phyloP scores from a whole-genome alignment of 352 stramenopile genomes.

The Phytophthora megakarya region DNA sequence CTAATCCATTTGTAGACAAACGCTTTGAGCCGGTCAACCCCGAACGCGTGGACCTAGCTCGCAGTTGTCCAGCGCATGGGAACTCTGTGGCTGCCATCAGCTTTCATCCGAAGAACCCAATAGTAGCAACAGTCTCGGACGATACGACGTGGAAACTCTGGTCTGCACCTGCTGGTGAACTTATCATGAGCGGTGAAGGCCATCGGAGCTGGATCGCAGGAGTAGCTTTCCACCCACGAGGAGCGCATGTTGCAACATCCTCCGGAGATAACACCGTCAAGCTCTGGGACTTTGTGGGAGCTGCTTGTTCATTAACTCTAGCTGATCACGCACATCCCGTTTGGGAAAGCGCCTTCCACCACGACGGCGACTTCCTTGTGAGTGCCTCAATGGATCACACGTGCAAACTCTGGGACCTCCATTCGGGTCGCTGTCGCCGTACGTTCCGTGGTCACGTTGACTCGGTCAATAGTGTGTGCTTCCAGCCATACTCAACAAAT shows the following conservation, averaged over 20 bases:
- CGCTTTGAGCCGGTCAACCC: constrained; percentile 67
- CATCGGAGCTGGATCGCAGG: constrained; percentile 92
- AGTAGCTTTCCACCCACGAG: constrained; percentile 91
- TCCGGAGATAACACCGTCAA: constrained; percentile 95
- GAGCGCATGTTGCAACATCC: constrained; percentile 91
- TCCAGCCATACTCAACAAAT: constrained; percentile 94
- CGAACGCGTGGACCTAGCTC: constrained; percentile 80
- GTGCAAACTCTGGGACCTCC: constrained; percentile 93
- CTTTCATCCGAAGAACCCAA: constrained; percentile 93
- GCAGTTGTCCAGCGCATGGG: constrained; percentile 91
- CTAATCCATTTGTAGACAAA: constrained; percentile 79
- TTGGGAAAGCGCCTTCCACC: constrained; percentile 93
- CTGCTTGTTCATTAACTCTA: constrained; percentile 89
- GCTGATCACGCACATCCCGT: constrained; percentile 93
- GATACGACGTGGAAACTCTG: constrained; percentile 96
- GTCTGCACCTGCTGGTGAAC: constrained; percentile 91
- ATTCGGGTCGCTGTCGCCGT: constrained; percentile 88
- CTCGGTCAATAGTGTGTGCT: constrained; percentile 93
- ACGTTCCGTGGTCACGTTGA: constrained; percentile 95
- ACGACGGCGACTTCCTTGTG: constrained; percentile 93
- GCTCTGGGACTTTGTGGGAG: constrained; percentile 93
- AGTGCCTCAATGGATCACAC: constrained; percentile 95
- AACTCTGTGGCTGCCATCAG: constrained; percentile 90
- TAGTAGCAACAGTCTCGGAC: constrained; percentile 93
- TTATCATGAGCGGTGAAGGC: constrained; percentile 95